phyloP scores from a whole-genome alignment of 1,139 yeast genomes.

The Pichia sp. region DNA sequence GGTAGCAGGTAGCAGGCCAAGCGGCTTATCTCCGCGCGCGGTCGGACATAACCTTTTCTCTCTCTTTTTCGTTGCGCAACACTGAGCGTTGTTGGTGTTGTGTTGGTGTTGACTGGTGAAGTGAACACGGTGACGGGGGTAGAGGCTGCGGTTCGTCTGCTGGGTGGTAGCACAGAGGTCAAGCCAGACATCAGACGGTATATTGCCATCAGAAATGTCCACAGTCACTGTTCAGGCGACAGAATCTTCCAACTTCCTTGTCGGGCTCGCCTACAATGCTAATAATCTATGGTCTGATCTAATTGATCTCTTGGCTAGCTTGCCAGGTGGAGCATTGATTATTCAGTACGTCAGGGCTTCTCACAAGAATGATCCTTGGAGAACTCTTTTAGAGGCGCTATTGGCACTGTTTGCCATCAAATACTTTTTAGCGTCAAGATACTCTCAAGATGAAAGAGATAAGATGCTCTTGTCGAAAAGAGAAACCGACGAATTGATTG shows the following conservation, averaged over 20 bases:
- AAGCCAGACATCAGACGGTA: too few relatives aligned
- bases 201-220: too few relatives aligned
- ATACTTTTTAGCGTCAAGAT: conserved; percentile 77
- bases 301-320: conserved; percentile 16
- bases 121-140: too few relatives aligned
- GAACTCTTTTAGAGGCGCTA: conserved; percentile 75
- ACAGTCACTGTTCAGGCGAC: neutral
- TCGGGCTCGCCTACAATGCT: conserved; percentile 20
- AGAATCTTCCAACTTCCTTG: conserved; percentile 22
- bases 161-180: too few relatives aligned
- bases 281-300: conserved; percentile 20
- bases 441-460: conserved; percentile 70
- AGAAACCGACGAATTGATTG: conserved; percentile 78
- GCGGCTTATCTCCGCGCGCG: too few relatives aligned
- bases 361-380: conserved; percentile 87
- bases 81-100: too few relatives aligned
- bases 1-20: too few relatives aligned
- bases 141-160: too few relatives aligned
- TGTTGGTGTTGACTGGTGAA: too few relatives aligned
- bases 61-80: too few relatives aligned
- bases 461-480: conserved; percentile 53
- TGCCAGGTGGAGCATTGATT: conserved; percentile 81
- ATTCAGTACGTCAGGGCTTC: conserved; percentile 80
- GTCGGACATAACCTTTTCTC: too few relatives aligned
- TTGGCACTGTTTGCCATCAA: conserved; percentile 78